These are phyloP conservation scores for Cornus suecica DNA, from an alignment of 148 eudicot genomes.

Conservation along the genomic window DNA sequence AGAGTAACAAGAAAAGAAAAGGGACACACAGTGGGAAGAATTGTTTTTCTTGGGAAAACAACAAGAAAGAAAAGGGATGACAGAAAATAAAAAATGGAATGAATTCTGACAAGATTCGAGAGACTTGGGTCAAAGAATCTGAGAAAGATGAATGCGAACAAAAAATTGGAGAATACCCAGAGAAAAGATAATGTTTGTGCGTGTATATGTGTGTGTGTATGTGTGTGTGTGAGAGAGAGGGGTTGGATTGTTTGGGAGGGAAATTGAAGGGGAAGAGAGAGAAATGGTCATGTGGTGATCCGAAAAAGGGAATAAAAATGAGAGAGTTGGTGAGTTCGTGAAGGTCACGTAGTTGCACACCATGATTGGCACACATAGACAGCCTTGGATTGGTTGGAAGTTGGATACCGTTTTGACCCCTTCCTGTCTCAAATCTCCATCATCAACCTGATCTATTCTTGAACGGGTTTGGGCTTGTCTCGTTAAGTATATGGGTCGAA, in stretches of 20 bases:
- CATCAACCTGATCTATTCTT: no score
- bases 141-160: constrained; percentile 11
- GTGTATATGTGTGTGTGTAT: no score
- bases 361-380: constrained; percentile 14
- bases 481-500: no score
- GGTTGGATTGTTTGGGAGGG: constrained; percentile 6
- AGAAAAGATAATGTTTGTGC: constrained; percentile 26
- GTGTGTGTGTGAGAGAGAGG: constrained; percentile 15
- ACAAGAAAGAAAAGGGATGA: not conserved
- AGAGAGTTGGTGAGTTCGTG: constrained; percentile 34
- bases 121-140: constrained; percentile 42
- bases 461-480: no score
- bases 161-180: constrained; percentile 5
- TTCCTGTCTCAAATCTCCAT: no score
- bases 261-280: not conserved
- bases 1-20: not conserved
- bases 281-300: constrained; percentile 44
- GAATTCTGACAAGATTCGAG: not conserved
- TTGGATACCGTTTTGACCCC: constrained; percentile 17
- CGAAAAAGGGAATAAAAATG: constrained; percentile 16
- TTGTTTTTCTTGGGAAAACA: not conserved
- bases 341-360: constrained; percentile 34
- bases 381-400: constrained; percentile 23
- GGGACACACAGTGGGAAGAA: not conserved
- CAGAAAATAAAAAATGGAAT: not conserved